Percentiles rank a stretch among this genome's conserved stretches.
Evolutionary conservation across 1,139 yeast species (phyloP).

Genomic region (Magnusiomyces tetraspermus): DNA sequence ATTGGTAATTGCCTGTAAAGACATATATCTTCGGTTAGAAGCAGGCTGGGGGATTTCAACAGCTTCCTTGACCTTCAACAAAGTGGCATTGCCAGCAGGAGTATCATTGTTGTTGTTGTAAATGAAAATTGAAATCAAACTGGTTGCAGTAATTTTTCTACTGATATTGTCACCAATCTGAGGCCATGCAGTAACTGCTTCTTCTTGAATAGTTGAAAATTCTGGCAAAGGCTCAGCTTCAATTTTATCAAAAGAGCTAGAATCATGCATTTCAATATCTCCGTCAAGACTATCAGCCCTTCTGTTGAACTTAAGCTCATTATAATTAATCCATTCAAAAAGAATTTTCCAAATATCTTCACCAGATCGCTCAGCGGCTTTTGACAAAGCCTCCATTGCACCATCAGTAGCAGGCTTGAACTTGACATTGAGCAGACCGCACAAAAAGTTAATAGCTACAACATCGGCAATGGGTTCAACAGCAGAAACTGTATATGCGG

Average conservation of each 20-base stretch:
- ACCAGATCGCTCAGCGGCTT: slow-evolving; percentile 38
- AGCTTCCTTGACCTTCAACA: background rate
- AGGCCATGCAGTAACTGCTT: background rate
- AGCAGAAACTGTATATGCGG: slow-evolving; percentile 36
- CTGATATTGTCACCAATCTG: slow-evolving; percentile 1
- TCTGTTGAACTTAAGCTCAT: background rate
- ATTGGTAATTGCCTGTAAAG: slow-evolving; percentile 36
- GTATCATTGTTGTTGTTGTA: background rate
- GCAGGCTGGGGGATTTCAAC: background rate
- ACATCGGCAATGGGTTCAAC: slow-evolving; percentile 33
- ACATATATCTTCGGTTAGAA: slow-evolving; percentile 5
- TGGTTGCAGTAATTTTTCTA: background rate
- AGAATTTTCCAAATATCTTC: slow-evolving; percentile 50
- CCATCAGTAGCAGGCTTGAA: slow-evolving; percentile 86
- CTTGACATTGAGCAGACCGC: slow-evolving; percentile 65
- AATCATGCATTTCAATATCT: slow-evolving; percentile 6
- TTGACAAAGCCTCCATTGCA: slow-evolving; percentile 51
- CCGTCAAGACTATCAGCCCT: background rate
- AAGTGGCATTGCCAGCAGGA: background rate
- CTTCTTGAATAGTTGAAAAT: background rate
- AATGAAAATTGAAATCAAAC: background rate
- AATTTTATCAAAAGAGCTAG: slow-evolving; percentile 9
- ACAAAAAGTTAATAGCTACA: slow-evolving; percentile 47
- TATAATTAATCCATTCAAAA: slow-evolving; percentile 31
- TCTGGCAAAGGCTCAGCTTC: slow-evolving; percentile 8